Percentiles rank a stretch among this genome's conserved stretches.
phyloP scores from a whole-genome alignment of 179 eudicot genomes.

The Camellia oleifera region DNA sequence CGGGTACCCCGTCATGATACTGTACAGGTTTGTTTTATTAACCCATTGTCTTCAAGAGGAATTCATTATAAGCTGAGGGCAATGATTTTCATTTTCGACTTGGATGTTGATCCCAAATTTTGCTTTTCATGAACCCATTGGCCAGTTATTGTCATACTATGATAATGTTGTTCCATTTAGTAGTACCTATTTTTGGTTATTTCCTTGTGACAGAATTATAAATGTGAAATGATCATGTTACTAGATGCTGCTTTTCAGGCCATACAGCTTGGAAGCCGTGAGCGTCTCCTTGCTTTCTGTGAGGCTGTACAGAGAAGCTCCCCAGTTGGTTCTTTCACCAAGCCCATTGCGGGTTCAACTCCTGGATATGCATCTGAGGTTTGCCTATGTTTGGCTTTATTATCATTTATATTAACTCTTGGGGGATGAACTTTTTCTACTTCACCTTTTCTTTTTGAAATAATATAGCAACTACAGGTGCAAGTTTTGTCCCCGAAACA shows the following conservation, averaged over 20 bases:
- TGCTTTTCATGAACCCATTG: background rate
- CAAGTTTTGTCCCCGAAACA: too few relatives aligned
- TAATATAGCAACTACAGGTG: too few relatives aligned
- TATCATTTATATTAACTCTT: too few relatives aligned
- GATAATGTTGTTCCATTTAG: background rate
- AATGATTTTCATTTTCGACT: background rate
- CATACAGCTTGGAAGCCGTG: conserved; percentile 84
- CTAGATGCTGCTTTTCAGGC: conserved; percentile 50
- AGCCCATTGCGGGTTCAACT: conserved; percentile 81
- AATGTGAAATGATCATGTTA: background rate
- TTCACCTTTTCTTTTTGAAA: too few relatives aligned
- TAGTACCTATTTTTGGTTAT: background rate
- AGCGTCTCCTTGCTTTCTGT: conserved; percentile 82
- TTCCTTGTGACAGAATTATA: background rate
- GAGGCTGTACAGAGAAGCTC: conserved; percentile 97
- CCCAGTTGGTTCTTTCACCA: conserved; percentile 84
- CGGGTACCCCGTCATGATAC: conserved; percentile 79
- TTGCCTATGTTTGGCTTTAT: too few relatives aligned
- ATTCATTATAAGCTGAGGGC: background rate
- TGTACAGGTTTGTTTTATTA: conserved; percentile 59
- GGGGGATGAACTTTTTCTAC: too few relatives aligned
- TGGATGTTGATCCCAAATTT: background rate
- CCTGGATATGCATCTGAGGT: conserved; percentile 96
- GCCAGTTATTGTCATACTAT: background rate
- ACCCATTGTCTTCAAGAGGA: background rate